Conservation (phyloP, 768 basidiomycete species). For the Termitomyces heimii region DNA sequence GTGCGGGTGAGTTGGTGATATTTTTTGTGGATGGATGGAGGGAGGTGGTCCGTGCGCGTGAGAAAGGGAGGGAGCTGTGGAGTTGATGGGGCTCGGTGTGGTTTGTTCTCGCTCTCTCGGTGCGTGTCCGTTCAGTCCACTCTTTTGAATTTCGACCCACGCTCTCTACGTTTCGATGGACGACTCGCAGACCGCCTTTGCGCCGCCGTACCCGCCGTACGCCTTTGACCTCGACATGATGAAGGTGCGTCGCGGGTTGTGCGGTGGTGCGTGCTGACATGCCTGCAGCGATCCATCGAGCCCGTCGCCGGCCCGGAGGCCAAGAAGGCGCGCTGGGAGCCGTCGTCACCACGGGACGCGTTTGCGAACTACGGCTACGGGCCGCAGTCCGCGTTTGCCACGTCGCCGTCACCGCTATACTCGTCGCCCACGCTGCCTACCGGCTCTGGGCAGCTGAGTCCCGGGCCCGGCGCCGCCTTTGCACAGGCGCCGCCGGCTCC, state of each 20-base stretch:
- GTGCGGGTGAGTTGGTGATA: too few relatives aligned
- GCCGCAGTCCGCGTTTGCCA: conserved; percentile 46
- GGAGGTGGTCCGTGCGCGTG: conserved; percentile 17
- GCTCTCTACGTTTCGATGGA: conserved; percentile 65
- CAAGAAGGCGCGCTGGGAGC: conserved; percentile 80
- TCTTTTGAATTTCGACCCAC: too few relatives aligned
- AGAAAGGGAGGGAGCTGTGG: background rate
- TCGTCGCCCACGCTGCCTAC: conserved; percentile 66
- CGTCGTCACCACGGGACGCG: conserved; percentile 54
- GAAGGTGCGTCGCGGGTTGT: conserved; percentile 49
- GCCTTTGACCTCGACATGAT: conserved; percentile 87
- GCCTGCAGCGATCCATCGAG: conserved; percentile 82
- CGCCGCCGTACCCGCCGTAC: conserved; percentile 64
- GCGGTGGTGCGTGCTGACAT: background rate
- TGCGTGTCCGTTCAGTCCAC: too few relatives aligned
- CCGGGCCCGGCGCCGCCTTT: conserved; percentile 54
- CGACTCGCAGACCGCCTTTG: conserved; percentile 68
- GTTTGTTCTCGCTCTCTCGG: too few relatives aligned
- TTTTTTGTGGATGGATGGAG: too few relatives aligned
- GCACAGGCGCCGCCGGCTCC: conserved; percentile 44
- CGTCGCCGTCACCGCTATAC: conserved; percentile 42
- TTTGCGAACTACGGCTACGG: conserved; percentile 89
- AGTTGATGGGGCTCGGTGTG: too few relatives aligned
- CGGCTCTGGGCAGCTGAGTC: conserved; percentile 60
- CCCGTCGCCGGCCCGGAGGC: conserved; percentile 74